Percentiles rank a stretch among this genome's conserved stretches.
phyloP scores from a whole-genome alignment of 1,139 yeast genomes.

The Candida mesenterica region DNA sequence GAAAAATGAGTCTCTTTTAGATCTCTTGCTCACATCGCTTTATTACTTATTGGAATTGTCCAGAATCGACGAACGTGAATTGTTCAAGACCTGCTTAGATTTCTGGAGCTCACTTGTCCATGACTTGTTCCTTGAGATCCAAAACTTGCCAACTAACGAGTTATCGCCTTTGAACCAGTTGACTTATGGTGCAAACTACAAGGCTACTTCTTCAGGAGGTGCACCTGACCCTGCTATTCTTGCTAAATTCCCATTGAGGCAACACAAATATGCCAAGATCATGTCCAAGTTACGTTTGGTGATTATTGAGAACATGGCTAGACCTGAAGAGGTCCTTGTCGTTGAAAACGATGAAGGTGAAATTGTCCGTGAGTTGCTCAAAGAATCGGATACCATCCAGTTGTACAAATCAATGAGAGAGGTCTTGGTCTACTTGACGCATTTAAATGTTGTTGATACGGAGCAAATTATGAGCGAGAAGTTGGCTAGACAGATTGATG shows the following conservation, averaged over 20 bases:
- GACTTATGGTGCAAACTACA: conserved; percentile 50
- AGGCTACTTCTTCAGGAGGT: conserved; percentile 60
- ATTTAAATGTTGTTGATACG: conserved; percentile 90
- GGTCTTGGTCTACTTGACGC: conserved; percentile 90
- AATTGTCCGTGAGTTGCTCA: conserved; percentile 94
- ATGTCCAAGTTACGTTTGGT: conserved; percentile 83
- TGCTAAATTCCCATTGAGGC: conserved; percentile 76
- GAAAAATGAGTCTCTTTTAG: conserved; percentile 54
- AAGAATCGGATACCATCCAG: conserved; percentile 95
- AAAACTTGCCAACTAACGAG: conserved; percentile 69
- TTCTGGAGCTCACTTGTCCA: conserved; percentile 88
- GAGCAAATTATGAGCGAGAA: conserved; percentile 92
- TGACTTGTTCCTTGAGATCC: conserved; percentile 81
- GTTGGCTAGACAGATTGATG: conserved; percentile 89
- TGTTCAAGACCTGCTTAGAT: conserved; percentile 91
- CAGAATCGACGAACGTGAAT: conserved; percentile 90
- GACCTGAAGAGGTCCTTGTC: conserved; percentile 95
- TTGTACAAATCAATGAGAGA: conserved; percentile 94
- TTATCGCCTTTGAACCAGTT: conserved; percentile 75
- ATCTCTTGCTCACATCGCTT: conserved; percentile 68
- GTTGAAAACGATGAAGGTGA: conserved; percentile 99
- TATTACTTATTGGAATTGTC: conserved; percentile 82
- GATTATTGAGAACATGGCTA: conserved; percentile 94
- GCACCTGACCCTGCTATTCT: conserved; percentile 84
- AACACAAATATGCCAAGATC: conserved; percentile 73